phyloP scores from a whole-genome alignment of 352 stramenopile species.

The Plasmopara muralis region DNA sequence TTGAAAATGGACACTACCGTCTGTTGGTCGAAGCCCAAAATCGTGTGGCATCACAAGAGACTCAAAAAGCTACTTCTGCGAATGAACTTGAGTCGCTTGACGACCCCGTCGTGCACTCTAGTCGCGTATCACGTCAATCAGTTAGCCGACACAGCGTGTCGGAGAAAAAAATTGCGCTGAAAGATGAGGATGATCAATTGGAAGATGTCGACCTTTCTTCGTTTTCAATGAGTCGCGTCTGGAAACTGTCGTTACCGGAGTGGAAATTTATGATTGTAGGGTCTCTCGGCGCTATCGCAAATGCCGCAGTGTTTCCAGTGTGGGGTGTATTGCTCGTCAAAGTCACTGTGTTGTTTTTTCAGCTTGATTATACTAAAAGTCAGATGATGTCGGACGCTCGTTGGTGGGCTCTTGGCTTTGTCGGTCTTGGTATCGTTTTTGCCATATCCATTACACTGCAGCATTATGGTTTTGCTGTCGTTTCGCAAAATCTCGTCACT shows the following conservation, averaged over 20 bases:
- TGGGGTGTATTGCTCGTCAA: constrained; percentile 49
- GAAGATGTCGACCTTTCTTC: constrained; percentile 22
- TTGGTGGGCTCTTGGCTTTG: constrained; percentile 38
- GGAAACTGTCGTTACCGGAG: constrained; percentile 40
- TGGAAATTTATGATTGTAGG: constrained; percentile 34
- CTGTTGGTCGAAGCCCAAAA: constrained; percentile 33
- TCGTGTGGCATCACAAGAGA: constrained; percentile 12
- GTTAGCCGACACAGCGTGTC: constrained; percentile 20
- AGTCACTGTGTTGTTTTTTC: constrained; percentile 48
- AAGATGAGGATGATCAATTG: constrained; percentile 7
- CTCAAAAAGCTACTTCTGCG: constrained; percentile 8
- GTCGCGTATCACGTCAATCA: constrained; percentile 15
- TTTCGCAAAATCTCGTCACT: constrained; percentile 49
- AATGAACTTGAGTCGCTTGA: constrained; percentile 12
- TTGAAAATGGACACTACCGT: constrained; percentile 31
- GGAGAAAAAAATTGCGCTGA: constrained; percentile 16
- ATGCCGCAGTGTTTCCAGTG: constrained; percentile 42
- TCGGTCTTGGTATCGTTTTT: constrained; percentile 33
- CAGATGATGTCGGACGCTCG: constrained; percentile 42
- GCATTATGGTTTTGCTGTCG: constrained; percentile 48
- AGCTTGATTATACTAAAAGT: constrained; percentile 34
- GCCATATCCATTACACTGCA: constrained; percentile 40
- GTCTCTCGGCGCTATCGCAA: constrained; percentile 28
- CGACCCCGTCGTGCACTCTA: constrained; percentile 13
- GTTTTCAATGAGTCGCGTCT: constrained; percentile 34